Conservation (phyloP, 2,329 filamentous ascomycete species). For the Bertia moriformis region DNA sequence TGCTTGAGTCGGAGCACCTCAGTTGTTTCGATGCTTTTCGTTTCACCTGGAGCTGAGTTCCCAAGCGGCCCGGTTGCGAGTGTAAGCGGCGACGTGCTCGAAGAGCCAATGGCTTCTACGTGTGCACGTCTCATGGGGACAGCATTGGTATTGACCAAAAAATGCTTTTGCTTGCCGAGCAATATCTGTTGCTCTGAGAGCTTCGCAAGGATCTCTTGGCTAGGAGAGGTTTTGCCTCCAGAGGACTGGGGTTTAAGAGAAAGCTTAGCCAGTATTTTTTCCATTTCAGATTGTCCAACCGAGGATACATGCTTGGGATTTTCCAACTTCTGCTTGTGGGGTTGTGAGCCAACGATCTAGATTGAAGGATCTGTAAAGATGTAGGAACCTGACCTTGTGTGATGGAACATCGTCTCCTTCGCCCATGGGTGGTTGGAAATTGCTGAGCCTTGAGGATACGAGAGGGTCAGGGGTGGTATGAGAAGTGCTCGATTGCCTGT, state of each 20-base stretch:
- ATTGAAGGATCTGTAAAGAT: slow-evolving; percentile 1
- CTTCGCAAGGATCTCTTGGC: slow-evolving; percentile 23
- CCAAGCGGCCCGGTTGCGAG: not conserved
- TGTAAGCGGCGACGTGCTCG: not conserved
- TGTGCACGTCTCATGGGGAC: not conserved
- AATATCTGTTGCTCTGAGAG: slow-evolving; percentile 27
- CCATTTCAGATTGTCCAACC: slow-evolving; percentile 18
- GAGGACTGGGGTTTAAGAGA: slow-evolving; percentile 16
- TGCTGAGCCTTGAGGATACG: slow-evolving; percentile 17
- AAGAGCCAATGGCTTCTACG: not conserved
- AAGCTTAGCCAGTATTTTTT: slow-evolving; percentile 27
- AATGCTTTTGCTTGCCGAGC: slow-evolving; percentile 21
- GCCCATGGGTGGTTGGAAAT: slow-evolving; percentile 10
- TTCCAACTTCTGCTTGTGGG: slow-evolving; percentile 29
- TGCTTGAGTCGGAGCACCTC: slow-evolving; percentile 39
- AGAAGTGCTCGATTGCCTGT: slow-evolving; percentile 10
- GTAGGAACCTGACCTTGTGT: slow-evolving; percentile 10
- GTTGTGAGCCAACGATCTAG: slow-evolving; percentile 14
- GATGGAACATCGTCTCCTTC: slow-evolving; percentile 9
- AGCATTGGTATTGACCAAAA: slow-evolving; percentile 8
- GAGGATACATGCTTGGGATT: slow-evolving; percentile 10
- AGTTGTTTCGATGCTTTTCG: slow-evolving; percentile 19
- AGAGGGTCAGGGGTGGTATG: slow-evolving; percentile 13
- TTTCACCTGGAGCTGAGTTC: not conserved
- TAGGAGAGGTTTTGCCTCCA: slow-evolving; percentile 5